Evolutionary conservation across 78 protist species (phyloP).

Genomic region (Dictyostelium firmibasis): DNA sequence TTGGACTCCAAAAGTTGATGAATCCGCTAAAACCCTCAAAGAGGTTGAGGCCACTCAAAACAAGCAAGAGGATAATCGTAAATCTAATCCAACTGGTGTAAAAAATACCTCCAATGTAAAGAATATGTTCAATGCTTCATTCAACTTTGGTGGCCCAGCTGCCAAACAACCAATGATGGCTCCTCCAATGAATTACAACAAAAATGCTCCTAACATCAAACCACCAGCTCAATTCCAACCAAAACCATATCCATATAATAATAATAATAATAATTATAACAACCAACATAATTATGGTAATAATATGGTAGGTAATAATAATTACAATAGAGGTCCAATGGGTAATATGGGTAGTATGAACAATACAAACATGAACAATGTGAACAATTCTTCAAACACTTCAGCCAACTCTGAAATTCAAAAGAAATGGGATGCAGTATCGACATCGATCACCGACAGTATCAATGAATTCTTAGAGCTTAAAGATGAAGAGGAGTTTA

Average conservation of each 20-base stretch:
- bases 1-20: constrained; percentile 41
- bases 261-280: neutral
- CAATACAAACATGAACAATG: neutral
- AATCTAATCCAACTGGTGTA: constrained; percentile 24
- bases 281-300: neutral
- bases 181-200: neutral
- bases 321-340: neutral
- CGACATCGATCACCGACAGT: neutral
- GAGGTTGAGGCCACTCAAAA: constrained; percentile 29
- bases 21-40: constrained; percentile 35
- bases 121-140: neutral
- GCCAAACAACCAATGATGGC: neutral
- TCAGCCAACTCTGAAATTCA: neutral
- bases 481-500: neutral
- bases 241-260: constrained; percentile 5
- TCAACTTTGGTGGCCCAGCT: neutral
- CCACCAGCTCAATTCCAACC: constrained; percentile 7
- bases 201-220: neutral
- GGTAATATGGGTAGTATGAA: neutral
- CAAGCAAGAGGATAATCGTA: constrained; percentile 24
- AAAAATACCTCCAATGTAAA: neutral
- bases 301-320: neutral
- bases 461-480: constrained; percentile 5
- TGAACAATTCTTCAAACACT: neutral
- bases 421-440: neutral